Evolutionary conservation across 2,329 filamentous ascomycete genomes (phyloP), one percentile per base, ranked within the genome.

Genomic region (Penicillium sp.): DNA sequence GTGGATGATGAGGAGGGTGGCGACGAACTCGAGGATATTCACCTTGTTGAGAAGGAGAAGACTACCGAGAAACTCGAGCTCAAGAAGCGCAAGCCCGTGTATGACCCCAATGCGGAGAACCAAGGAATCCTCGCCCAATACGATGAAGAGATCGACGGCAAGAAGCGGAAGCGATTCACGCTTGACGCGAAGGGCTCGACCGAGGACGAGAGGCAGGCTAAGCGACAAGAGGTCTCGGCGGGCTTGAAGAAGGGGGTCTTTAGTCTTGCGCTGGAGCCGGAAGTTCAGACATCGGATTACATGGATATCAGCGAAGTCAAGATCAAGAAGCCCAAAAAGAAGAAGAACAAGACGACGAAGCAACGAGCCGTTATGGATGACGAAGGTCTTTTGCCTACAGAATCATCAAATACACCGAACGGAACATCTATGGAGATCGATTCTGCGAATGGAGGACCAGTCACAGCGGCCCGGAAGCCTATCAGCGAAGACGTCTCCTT

Each of bases 141-240:
- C 71, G 95, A 98, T 69, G 95, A 98, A 64, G 94, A 96, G 71
- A 96, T 97, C 55, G 86, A 90, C 38, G 92, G 92, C 57, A 96
- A 96, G 78, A 95, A 96, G 79, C 81, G 84, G 57, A 96, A 96
- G 73, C 85, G 85, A 25, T 99, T 99, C 69, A 96, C 91, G 0
- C 81, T 99, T 15, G 91, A 96, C 74, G 88, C 88, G 2, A 84
- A 88, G 62, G 93, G 92, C 2, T 88, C 86, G 37, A 88, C 83
- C 25, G 84, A 85, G 14, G 88, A 90, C 66, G 81, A 88, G 50
- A 79, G 84, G 17, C 85, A 87, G 62, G 83, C 71, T 74, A 85
- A 73, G 78, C 84, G 68, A 67, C 79, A 72, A 58, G 81, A 83
- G 54, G 78, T 82, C 31, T 83, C 85, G 42, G 83, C 84, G 64